A percentile compares a stretch with the other conserved stretches of the same genome.
Evolutionary conservation across 768 basidiomycete species (phyloP).

Genomic region (Crucibulum laeve): DNA sequence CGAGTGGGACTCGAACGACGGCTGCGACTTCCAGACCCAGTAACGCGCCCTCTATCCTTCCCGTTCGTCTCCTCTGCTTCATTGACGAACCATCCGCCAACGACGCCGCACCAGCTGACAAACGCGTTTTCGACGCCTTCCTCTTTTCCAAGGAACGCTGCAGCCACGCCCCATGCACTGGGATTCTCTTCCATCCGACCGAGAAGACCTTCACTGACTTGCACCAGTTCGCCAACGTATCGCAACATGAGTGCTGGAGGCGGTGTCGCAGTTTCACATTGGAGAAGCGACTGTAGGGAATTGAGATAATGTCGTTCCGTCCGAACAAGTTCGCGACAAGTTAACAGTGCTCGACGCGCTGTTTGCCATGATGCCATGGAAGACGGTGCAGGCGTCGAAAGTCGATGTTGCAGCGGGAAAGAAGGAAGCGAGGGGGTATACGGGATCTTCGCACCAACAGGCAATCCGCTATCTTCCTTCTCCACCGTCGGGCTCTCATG

Average conservation of each 20-base stretch:
- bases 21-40: not conserved
- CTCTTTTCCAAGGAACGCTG: slow-evolving; percentile 51
- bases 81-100: slow-evolving; percentile 40
- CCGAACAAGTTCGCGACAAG: slow-evolving; percentile 35
- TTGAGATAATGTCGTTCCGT: slow-evolving; percentile 39
- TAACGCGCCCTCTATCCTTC: not conserved
- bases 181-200: slow-evolving; percentile 51
- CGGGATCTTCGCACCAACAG: slow-evolving; percentile 7
- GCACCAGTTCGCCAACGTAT: slow-evolving; percentile 47
- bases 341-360: slow-evolving; percentile 31
- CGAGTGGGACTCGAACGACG: not conserved
- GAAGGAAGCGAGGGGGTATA: slow-evolving; percentile 17
- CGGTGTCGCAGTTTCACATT: slow-evolving; percentile 34
- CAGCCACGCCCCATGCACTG: slow-evolving; percentile 60
- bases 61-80: slow-evolving; percentile 5
- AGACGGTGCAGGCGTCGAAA: slow-evolving; percentile 16
- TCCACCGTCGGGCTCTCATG: slow-evolving; percentile 1
- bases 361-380: slow-evolving; percentile 27
- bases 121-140: slow-evolving; percentile 51
- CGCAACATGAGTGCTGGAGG: slow-evolving; percentile 49
- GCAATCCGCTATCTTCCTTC: not conserved
- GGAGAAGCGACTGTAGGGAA: slow-evolving; percentile 26
- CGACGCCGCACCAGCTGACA: slow-evolving; percentile 55
- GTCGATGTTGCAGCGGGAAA: slow-evolving; percentile 18
- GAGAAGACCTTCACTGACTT: slow-evolving; percentile 47